phyloP scores from a whole-genome alignment of 768 basidiomycete genomes.

The Boletus huronensis region DNA sequence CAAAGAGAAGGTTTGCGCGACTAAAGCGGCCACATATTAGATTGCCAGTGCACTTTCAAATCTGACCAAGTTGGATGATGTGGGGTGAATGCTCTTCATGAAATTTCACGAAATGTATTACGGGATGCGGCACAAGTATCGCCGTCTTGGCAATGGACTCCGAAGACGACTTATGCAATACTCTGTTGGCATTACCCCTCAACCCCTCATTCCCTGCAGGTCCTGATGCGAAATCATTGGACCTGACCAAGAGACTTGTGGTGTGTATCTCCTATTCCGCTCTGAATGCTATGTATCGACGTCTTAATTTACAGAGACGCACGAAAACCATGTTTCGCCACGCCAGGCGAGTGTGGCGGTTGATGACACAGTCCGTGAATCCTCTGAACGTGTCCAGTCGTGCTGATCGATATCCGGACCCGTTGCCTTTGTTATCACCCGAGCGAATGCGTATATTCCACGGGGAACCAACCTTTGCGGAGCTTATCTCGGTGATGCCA shows the following conservation, averaged over 20 bases:
- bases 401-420: not conserved
- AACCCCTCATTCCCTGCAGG: not conserved
- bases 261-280: not conserved
- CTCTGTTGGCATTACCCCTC: not conserved
- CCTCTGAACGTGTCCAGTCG: not conserved
- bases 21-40: not conserved
- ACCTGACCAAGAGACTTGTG: not conserved
- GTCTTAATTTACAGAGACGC: not conserved
- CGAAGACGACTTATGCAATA: not conserved
- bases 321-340: not conserved
- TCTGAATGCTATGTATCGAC: not conserved
- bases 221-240: too few relatives aligned
- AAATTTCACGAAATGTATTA: not conserved
- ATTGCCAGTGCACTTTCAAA: not conserved
- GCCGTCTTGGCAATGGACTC: not conserved
- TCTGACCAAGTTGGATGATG: not conserved
- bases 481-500: not conserved
- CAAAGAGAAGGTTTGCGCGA: not conserved
- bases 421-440: not conserved
- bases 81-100: not conserved
- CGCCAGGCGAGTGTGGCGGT: not conserved
- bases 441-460: not conserved
- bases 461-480: not conserved
- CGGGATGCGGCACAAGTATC: not conserved
- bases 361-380: not conserved